Base-by-base conservation (phyloP, 2,329 filamentous ascomycete species). In the Penicillium concentricum region DNA sequence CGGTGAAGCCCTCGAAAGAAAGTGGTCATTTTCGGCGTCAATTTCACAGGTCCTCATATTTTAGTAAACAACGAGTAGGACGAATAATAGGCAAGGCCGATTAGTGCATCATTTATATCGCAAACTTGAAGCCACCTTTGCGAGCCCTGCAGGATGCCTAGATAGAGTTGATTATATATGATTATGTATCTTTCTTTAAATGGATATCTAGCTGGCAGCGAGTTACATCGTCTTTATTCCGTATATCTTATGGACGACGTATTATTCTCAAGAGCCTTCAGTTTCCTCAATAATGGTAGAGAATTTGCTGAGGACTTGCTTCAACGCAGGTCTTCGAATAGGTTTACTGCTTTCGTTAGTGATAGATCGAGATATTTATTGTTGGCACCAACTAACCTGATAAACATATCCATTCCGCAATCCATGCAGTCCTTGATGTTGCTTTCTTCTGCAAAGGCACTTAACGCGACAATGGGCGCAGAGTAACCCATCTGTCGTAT, bases 381-480 rank as follows among this genome's bases (percentile, higher is more conserved):
- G 2, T 12, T 12, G 4, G 1, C 2, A 35, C 20, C 6, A 15
- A 44, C 59, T 39, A 28, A 67, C 39, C 81, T 81, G 30, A 96
- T 79, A 73, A 96, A 96, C 77, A 92, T 91, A 68, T 96, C 85
- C 92, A 96, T 96, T 54, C 92, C 92, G 2, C 87, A 91, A 58
- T 93, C 91, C 72, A 94, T 88, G 72, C 90, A 90, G 70, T 92
- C 89, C 73, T 87, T 89, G 43, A 92, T 86, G 67, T 96, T 96
- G 74, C 87, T 91, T 72, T 96, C 92, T 69, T 96, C 92, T 0
- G 90, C 87, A 67, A 96, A 96, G 2, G 92, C 92, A 12, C 92
- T 96, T 43, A 97, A 77, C 0, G 92, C 92, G 15, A 97, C 91
- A 59, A 97, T 96, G 0, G 92, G 92, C 2, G 89, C 89, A 12